Base-by-base conservation (phyloP, 2,329 filamentous ascomycete species). In the Pestalotiopsis sp. region DNA sequence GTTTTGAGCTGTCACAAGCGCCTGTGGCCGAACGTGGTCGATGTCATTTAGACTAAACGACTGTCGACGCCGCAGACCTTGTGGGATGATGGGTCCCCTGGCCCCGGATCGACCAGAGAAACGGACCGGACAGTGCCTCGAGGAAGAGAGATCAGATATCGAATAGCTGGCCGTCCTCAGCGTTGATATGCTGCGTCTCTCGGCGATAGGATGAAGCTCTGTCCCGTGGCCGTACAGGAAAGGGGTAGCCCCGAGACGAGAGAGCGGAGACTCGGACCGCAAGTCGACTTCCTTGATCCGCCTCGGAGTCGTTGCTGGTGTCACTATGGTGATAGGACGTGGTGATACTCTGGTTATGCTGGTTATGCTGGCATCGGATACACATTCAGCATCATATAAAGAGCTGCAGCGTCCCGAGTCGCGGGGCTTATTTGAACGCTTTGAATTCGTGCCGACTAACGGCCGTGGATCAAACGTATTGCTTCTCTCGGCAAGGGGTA, bases 151-250 rank as follows among this genome's bases (percentile, higher is more conserved):
- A 63, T 74, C 78, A 67, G 72, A 74, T 69, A 76, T 72, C 58
- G 74, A 74, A 45, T 67, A 61, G 70, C 75, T 69, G 60, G 71
- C 65, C 67, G 71, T 70, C 71, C 77, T 74, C 17, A 82, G 73
- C 2, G 80, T 81, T 5, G 75, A 71, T 65, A 73, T 73, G 71
- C 80, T 82, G 66, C 77, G 79, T 71, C 81, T 78, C 73, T 83
- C 81, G n/a, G 76, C 74, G 70, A 83, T 83, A 14, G 81, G 80
- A 23, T 77, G 74, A 1, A 83, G 76, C 36, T 78, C 73, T 3
- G 81, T 83, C 23, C 81, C 81, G 67, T 77, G 74, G 23, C 81
- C 81, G 69, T 83, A 83, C 2, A 78, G 72, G 70, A 83, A 81
- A 3, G 74, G 76, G 1, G 75, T 77, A 60, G 20, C 11, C 49